Percentiles rank a stretch among this genome's conserved stretches.
These are phyloP conservation scores for Oryza nivara DNA, from an alignment of 176 grass and related monocot species.

Conservation along the genomic window DNA sequence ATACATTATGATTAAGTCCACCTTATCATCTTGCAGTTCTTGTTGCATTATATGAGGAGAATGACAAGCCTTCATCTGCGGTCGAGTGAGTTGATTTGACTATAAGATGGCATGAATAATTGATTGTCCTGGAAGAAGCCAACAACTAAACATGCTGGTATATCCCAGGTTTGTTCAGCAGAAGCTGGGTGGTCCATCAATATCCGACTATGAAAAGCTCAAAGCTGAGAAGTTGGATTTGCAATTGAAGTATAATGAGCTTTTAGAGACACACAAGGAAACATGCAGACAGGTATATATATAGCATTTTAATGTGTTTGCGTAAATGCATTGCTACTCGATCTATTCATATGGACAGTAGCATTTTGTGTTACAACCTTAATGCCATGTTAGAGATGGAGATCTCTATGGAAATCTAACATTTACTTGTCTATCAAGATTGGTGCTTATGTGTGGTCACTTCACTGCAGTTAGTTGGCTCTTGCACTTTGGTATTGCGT, in stretches of 20 bases:
- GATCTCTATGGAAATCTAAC: no score
- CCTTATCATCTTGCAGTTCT: conserved; percentile 56
- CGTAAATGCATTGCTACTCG: not conserved
- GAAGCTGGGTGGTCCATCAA: conserved; percentile 84
- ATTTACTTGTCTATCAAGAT: no score
- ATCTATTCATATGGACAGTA: conserved; percentile 1
- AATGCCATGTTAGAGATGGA: not conserved
- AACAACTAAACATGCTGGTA: conserved; percentile 4
- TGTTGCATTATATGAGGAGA: conserved; percentile 88
- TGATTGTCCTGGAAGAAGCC: not conserved
- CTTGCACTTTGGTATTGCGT: not conserved
- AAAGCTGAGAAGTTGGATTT: conserved; percentile 89
- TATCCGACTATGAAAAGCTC: conserved; percentile 89
- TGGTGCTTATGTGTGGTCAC: no score
- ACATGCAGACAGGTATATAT: conserved; percentile 84
- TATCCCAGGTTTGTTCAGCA: conserved; percentile 82
- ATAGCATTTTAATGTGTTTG: not conserved
- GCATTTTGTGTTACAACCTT: not conserved
- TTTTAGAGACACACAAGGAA: conserved; percentile 69
- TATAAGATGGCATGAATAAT: not conserved
- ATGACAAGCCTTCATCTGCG: conserved; percentile 80
- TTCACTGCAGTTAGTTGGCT: no score
- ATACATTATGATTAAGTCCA: conserved; percentile 3
- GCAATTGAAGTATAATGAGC: conserved; percentile 90
- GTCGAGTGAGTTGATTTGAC: conserved; percentile 72